These are phyloP conservation scores for Polytrichum formosum DNA, from an alignment of 225 moss, liverwort and hornwort genomes.

Conservation along the genomic window DNA sequence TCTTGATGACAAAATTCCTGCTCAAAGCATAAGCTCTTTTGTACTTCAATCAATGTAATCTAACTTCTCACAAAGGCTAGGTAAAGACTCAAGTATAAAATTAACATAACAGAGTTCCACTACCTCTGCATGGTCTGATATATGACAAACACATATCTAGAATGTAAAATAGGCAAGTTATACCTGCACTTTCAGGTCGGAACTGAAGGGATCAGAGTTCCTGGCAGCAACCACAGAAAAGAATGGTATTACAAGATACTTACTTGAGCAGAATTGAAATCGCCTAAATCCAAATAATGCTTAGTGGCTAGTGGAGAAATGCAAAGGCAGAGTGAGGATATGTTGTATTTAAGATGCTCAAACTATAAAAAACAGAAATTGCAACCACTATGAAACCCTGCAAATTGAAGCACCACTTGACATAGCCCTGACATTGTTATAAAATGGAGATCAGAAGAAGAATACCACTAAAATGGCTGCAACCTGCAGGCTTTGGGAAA, in stretches of 20 bases:
- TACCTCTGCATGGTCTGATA: not conserved
- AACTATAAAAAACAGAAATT: not conserved
- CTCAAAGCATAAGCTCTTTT: not conserved
- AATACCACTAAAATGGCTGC: not conserved
- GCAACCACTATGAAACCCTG: slow-evolving; percentile 4
- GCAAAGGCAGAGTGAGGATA: not conserved
- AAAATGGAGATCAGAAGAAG: not conserved
- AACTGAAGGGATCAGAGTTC: slow-evolving; percentile 45
- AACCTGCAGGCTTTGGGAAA: too few relatives aligned
- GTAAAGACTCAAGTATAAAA: not conserved
- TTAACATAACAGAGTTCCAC: not conserved
- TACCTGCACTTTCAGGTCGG: slow-evolving; percentile 38
- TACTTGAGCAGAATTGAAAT: not conserved
- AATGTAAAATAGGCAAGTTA: not conserved
- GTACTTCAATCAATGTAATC: too few relatives aligned
- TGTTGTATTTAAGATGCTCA: not conserved
- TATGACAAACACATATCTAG: not conserved
- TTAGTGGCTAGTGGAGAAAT: too few relatives aligned
- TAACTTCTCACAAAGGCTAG: not conserved
- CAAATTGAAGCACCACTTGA: not conserved
- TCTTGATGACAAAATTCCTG: slow-evolving; percentile 24
- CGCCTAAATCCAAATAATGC: too few relatives aligned
- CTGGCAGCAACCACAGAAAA: slow-evolving; percentile 7
- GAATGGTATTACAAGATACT: not conserved
- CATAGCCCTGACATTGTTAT: not conserved